Conservation (phyloP, 345 rosid genomes). For the Conringia planisiliqua region DNA sequence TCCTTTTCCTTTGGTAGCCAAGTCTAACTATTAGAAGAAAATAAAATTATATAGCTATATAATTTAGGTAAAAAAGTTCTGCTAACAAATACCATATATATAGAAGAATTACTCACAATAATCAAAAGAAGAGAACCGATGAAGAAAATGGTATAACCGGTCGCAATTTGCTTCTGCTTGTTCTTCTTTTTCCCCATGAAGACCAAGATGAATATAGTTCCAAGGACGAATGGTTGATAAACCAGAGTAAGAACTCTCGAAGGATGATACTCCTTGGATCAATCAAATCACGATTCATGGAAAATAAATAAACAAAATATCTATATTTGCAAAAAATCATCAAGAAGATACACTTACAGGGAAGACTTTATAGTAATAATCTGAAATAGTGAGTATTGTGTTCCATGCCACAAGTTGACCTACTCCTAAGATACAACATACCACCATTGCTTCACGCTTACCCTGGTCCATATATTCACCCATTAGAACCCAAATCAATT, state of each 20-base stretch:
- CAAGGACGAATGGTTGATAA: slow-evolving; percentile 9
- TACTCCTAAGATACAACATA: background rate
- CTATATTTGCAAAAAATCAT: background rate
- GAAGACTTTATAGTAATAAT: slow-evolving; percentile 59
- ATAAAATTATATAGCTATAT: background rate
- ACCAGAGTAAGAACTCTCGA: slow-evolving; percentile 13
- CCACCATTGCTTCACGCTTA: background rate
- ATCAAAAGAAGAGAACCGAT: slow-evolving; percentile 11
- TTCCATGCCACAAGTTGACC: slow-evolving; percentile 75
- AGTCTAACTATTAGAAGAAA: background rate
- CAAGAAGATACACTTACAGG: slow-evolving; percentile 31
- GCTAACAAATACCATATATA: background rate
- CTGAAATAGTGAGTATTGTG: slow-evolving; percentile 66
- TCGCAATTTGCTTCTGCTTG: background rate
- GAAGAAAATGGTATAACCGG: slow-evolving; percentile 2
- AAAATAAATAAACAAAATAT: no score
- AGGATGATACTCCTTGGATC: slow-evolving; percentile 19
- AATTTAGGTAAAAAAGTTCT: background rate
- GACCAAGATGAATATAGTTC: slow-evolving; percentile 10
- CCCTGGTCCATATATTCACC: background rate
- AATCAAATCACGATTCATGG: background rate
- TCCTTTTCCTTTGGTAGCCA: background rate
- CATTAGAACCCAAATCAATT: background rate
- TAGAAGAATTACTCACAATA: background rate
- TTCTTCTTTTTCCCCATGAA: slow-evolving; percentile 3